These are phyloP conservation scores for Xanthoconium purpureum DNA, from an alignment of 768 basidiomycete species.

Conservation along the genomic window DNA sequence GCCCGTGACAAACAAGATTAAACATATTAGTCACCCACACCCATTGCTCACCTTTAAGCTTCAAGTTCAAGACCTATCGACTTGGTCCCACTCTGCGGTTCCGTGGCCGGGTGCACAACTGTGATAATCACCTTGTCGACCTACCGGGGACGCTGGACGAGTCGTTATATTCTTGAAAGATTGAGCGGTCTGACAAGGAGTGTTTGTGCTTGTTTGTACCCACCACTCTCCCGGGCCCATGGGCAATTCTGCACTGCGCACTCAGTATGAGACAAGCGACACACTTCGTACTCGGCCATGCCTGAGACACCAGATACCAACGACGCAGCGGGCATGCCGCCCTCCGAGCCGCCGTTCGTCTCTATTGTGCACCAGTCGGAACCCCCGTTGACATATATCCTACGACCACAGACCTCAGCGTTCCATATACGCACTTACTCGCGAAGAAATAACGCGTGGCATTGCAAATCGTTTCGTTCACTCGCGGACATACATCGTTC, in stretches of 20 bases:
- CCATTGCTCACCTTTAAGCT: too few species aligned
- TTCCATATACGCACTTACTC: slow-evolving; percentile 83
- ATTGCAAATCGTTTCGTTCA: slow-evolving; percentile 90
- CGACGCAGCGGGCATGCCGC: slow-evolving; percentile 34
- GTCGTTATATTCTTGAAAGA: neutral
- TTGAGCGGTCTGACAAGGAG: too few species aligned
- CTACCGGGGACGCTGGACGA: neutral
- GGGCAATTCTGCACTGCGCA: neutral
- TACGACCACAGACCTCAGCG: slow-evolving; percentile 55
- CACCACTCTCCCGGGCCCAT: neutral
- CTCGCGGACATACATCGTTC: slow-evolving; percentile 79
- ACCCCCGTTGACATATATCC: slow-evolving; percentile 14
- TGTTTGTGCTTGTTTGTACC: slow-evolving; percentile 35
- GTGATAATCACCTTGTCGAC: too few species aligned
- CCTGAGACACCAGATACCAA: slow-evolving; percentile 30
- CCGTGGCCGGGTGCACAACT: too few species aligned
- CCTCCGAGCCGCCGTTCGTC: slow-evolving; percentile 32
- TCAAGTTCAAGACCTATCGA: too few species aligned
- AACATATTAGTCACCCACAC: neutral
- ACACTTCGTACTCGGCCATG: slow-evolving; percentile 31
- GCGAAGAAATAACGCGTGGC: slow-evolving; percentile 77
- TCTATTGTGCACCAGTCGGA: slow-evolving; percentile 7
- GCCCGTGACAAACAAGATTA: neutral
- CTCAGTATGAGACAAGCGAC: slow-evolving; percentile 6
- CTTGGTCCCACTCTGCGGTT: too few species aligned